Conservation (phyloP, 495 filamentous ascomycete species). For the Xylaria flabelliformis region DNA sequence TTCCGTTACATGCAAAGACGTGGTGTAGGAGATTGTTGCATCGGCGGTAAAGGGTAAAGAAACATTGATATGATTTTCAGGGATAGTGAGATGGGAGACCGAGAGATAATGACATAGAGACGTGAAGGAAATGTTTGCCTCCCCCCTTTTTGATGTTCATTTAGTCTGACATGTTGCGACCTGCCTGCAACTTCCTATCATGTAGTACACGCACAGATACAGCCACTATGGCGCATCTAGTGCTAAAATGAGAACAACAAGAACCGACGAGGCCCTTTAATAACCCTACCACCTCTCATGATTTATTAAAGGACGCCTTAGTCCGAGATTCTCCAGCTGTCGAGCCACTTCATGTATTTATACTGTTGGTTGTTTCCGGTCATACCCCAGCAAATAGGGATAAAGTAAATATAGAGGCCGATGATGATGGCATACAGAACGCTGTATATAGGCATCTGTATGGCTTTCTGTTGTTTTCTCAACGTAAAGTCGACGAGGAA, state of each 20-base stretch:
- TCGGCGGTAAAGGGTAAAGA: not conserved
- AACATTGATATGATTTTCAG: slow-evolving; percentile 1
- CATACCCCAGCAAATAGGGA: slow-evolving; percentile 98
- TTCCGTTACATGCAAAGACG: slow-evolving; percentile 12
- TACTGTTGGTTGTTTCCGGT: slow-evolving; percentile 82
- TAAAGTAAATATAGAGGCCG: slow-evolving; percentile 85
- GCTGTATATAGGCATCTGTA: slow-evolving; percentile 69
- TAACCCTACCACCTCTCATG: slow-evolving; percentile 29
- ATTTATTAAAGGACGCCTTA: slow-evolving; percentile 35
- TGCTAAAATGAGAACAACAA: slow-evolving; percentile 26
- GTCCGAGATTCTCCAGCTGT: slow-evolving; percentile 69
- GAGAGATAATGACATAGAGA: not conserved
- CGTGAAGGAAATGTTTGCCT: not conserved
- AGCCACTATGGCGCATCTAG: not conserved
- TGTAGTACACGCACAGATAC: slow-evolving; percentile 25
- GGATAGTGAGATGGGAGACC: not conserved
- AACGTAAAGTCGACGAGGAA: slow-evolving; percentile 88
- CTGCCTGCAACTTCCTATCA: slow-evolving; percentile 7
- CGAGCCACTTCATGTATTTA: slow-evolving; percentile 91
- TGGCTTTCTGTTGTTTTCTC: slow-evolving; percentile 62
- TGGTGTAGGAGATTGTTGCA: slow-evolving; percentile 12
- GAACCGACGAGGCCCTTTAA: slow-evolving; percentile 33
- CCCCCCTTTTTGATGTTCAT: not conserved
- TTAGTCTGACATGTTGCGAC: not conserved
- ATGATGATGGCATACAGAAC: slow-evolving; percentile 74